Percentiles rank a stretch among this genome's conserved stretches.
Conservation (phyloP, 768 basidiomycete species). For the Mycena alexandri region DNA sequence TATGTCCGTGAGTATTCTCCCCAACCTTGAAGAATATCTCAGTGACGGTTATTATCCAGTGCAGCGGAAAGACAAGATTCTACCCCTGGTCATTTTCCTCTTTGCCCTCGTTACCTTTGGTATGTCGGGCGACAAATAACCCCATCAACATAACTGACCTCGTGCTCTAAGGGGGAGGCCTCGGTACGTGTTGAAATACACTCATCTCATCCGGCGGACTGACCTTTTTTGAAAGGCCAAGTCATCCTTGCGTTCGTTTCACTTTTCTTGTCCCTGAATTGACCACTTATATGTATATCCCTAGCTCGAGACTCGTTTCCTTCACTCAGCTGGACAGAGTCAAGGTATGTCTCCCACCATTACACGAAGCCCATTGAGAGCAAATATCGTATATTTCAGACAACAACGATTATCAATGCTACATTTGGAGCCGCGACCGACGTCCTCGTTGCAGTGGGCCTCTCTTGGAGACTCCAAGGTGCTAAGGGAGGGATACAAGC, state of each 20-base stretch:
- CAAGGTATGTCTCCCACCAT: background rate
- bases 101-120: background rate
- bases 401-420: conserved; percentile 10
- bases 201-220: background rate
- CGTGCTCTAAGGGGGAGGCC: background rate
- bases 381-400: background rate
- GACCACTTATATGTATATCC: background rate
- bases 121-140: background rate
- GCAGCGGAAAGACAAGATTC: background rate
- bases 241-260: conserved; percentile 16
- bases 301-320: background rate
- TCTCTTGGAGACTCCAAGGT: conserved; percentile 15
- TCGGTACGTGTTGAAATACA: conserved; percentile 2
- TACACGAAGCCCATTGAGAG: background rate
- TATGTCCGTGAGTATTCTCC: conserved; percentile 1
- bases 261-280: background rate
- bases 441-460: conserved; percentile 19
- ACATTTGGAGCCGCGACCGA: conserved; percentile 4
- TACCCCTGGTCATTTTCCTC: background rate
- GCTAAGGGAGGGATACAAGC: conserved; percentile 18
- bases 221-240: conserved; percentile 9
- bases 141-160: background rate
- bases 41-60: background rate
- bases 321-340: background rate
- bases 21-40: too few relatives aligned